A percentile compares a stretch with the other conserved stretches of the same genome.
phyloP scores from a whole-genome alignment of 2,329 filamentous ascomycete genomes.

The Dothideomycetes sp. region DNA sequence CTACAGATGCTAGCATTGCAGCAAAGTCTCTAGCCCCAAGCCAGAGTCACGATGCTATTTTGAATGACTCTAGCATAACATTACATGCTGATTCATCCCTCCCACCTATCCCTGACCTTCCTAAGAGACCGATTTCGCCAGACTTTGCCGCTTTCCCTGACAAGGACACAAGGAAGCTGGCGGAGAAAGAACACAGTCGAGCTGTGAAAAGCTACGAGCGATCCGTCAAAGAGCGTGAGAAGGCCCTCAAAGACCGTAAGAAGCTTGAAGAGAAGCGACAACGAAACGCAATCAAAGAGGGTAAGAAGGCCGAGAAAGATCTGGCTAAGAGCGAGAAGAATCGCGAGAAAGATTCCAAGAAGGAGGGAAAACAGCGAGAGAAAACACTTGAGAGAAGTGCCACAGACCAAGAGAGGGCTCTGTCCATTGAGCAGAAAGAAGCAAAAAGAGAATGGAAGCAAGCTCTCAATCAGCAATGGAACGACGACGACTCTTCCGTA shows the following conservation, averaged over 20 bases:
- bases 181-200: slow-evolving; percentile 58
- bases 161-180: slow-evolving; percentile 57
- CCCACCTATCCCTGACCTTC: slow-evolving; percentile 43
- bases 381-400: slow-evolving; percentile 1
- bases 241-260: slow-evolving; percentile 52
- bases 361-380: slow-evolving; percentile 22
- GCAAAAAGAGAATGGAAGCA: slow-evolving; percentile 12
- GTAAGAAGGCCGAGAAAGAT: slow-evolving; percentile 28
- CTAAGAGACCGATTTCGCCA: slow-evolving; percentile 41
- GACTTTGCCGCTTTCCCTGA: slow-evolving; percentile 52
- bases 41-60: neutral
- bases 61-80: neutral
- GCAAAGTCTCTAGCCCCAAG: no score
- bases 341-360: slow-evolving; percentile 22
- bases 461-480: slow-evolving; percentile 6
- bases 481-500: slow-evolving; percentile 8
- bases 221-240: slow-evolving; percentile 57
- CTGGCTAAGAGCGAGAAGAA: slow-evolving; percentile 28
- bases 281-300: slow-evolving; percentile 19
- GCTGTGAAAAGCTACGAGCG: slow-evolving; percentile 56
- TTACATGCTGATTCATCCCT: slow-evolving; percentile 19
- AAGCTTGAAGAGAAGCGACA: slow-evolving; percentile 45
- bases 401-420: neutral
- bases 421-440: slow-evolving; percentile 5
- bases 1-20: no score